Conservation (phyloP, 2,329 filamentous ascomycete genomes). For the Cordyceps sp. region DNA sequence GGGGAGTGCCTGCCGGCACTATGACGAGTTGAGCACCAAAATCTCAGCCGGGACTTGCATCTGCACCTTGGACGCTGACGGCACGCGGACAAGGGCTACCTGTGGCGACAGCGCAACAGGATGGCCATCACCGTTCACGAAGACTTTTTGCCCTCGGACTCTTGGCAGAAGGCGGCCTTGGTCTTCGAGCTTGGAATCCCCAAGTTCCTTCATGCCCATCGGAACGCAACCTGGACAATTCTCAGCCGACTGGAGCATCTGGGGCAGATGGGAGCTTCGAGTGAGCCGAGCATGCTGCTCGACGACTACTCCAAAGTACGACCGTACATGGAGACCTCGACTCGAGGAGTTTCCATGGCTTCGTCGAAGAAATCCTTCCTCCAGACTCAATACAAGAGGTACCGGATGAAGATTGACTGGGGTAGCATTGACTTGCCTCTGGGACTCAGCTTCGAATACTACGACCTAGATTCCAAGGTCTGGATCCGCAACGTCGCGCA, state of each 20-base stretch:
- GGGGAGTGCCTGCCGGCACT: constrained; percentile 2
- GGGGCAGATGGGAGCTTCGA: neutral
- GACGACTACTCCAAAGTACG: constrained; percentile 1
- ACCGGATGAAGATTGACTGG: neutral
- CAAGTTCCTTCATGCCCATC: constrained; percentile 22
- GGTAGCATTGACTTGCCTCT: constrained; percentile 2
- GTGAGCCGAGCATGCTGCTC: neutral
- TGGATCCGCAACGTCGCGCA: constrained; percentile 3
- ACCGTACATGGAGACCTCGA: neutral
- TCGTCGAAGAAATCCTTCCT: constrained; percentile 9
- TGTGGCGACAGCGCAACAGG: constrained; percentile 3
- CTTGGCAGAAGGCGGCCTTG: constrained; percentile 19
- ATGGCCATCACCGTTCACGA: constrained; percentile 8
- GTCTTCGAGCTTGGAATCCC: constrained; percentile 29
- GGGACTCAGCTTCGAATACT: constrained; percentile 3
- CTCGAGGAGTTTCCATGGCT: constrained; percentile 6
- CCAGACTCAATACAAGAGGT: constrained; percentile 9
- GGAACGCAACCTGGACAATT: constrained; percentile 2
- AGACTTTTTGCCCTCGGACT: constrained; percentile 8
- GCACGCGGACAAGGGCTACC: constrained; percentile 4
- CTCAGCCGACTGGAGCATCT: neutral
- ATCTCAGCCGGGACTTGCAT: constrained; percentile 3
- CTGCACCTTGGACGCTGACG: constrained; percentile 4
- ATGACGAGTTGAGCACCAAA: constrained; percentile 5
- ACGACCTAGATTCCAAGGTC: neutral